These are phyloP conservation scores for Debaryomyces tyrocola DNA, from an alignment of 805 yeast genomes.

Conservation along the genomic window DNA sequence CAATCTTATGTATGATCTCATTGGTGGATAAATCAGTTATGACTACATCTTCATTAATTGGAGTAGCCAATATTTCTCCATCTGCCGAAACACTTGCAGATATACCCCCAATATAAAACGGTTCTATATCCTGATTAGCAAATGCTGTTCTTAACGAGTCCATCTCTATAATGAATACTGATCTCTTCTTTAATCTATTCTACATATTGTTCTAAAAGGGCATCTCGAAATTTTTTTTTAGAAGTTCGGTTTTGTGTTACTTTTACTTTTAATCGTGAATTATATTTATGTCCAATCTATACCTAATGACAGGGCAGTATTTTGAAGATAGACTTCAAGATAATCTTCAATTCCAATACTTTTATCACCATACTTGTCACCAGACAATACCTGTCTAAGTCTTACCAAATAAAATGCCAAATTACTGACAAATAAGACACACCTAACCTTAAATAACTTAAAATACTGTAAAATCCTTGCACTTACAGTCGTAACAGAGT, in stretches of 20 bases:
- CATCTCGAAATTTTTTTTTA: constrained; percentile 10
- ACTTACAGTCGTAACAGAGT: constrained; percentile 4
- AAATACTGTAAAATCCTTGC: constrained; percentile 7
- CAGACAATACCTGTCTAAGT: constrained; percentile 31
- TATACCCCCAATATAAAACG: constrained; percentile 86
- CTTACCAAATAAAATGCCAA: constrained; percentile 33
- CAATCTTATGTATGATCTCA: constrained; percentile 56
- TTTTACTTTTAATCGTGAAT: background rate
- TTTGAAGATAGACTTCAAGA: constrained; percentile 43
- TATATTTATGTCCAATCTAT: constrained; percentile 11
- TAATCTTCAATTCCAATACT: constrained; percentile 45
- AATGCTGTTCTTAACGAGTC: constrained; percentile 39
- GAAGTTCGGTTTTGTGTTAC: background rate
- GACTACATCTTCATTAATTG: constrained; percentile 74
- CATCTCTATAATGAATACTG: constrained; percentile 11
- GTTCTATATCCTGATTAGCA: constrained; percentile 56
- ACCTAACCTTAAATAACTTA: constrained; percentile 18
- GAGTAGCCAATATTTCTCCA: constrained; percentile 70
- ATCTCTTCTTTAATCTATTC: background rate
- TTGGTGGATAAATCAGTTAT: constrained; percentile 65
- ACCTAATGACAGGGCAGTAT: constrained; percentile 45
- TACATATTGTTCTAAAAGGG: background rate
- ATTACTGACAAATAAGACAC: constrained; percentile 27
- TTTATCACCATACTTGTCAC: constrained; percentile 31
- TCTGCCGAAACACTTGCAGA: constrained; percentile 66